A percentile compares a stretch with the other conserved stretches of the same genome.
phyloP scores from a whole-genome alignment of 148 eudicot genomes.

The Vaccinium vitisidaea region DNA sequence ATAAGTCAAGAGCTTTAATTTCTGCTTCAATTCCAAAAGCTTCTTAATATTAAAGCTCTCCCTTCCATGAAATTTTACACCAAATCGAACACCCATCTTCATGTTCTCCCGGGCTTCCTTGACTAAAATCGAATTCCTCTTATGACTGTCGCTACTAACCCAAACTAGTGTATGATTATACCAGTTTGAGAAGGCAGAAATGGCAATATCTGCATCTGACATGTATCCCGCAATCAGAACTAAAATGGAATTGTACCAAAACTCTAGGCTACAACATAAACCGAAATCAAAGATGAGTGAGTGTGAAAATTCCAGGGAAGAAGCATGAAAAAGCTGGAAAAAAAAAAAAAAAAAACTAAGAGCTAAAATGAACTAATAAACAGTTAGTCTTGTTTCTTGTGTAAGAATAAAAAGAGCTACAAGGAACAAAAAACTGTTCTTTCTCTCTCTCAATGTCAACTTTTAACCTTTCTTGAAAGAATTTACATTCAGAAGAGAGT shows the following conservation, averaged over 20 bases:
- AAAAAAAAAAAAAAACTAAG: not conserved
- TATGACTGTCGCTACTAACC: too few relatives aligned
- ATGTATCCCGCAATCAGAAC: conserved; percentile 63
- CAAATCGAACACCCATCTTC: too few relatives aligned
- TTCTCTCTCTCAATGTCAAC: too few relatives aligned
- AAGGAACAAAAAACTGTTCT: too few relatives aligned
- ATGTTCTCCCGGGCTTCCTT: too few relatives aligned
- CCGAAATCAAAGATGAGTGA: not conserved
- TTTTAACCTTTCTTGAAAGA: too few relatives aligned
- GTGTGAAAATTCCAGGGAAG: not conserved
- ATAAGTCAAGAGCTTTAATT: too few relatives aligned
- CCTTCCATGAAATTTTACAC: too few relatives aligned
- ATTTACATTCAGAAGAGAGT: not conserved
- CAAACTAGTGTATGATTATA: conserved; percentile 6
- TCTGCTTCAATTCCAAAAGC: too few relatives aligned
- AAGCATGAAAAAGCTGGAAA: not conserved
- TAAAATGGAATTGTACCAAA: conserved; percentile 72
- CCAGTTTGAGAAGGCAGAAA: conserved; percentile 81
- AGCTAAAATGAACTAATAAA: not conserved
- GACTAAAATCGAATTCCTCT: too few relatives aligned
- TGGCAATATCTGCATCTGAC: conserved; percentile 60
- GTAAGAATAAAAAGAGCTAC: too few relatives aligned
- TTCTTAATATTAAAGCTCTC: too few relatives aligned
- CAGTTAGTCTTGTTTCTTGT: not conserved
- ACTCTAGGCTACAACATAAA: conserved; percentile 43